phyloP scores from a whole-genome alignment of 129 eudicot genomes.

The Erigeron canadensis region DNA sequence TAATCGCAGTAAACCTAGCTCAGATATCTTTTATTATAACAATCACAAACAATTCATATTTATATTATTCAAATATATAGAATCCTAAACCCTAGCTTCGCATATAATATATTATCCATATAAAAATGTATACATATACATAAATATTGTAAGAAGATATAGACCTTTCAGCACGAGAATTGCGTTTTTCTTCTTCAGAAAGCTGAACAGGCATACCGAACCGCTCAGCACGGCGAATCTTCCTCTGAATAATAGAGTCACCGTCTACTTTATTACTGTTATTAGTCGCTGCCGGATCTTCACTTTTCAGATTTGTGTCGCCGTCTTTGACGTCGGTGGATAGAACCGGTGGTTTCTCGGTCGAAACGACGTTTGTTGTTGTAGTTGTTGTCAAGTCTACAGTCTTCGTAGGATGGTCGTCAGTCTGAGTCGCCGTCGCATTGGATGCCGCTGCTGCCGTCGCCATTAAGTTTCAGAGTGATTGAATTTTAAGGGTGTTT shows the following conservation, averaged over 20 bases:
- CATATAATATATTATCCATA: not conserved
- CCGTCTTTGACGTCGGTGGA: constrained; percentile 34
- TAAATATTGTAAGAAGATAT: not conserved
- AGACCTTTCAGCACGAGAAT: constrained; percentile 94
- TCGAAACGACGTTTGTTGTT: constrained; percentile 24
- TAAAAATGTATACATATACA: not conserved
- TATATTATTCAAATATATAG: not conserved
- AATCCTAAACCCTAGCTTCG: constrained; percentile 18
- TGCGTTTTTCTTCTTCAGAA: constrained; percentile 82
- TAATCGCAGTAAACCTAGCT: not conserved
- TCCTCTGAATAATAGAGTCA: constrained; percentile 54
- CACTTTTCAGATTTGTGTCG: constrained; percentile 26
- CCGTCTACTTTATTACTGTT: constrained; percentile 23
- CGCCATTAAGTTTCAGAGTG: constrained; percentile 33
- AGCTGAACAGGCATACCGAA: constrained; percentile 84
- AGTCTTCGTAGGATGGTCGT: constrained; percentile 38
- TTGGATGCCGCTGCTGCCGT: constrained; percentile 26
- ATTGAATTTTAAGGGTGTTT: not conserved
- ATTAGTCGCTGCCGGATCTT: constrained; percentile 23
- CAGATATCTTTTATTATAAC: not conserved
- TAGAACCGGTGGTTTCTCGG: constrained; percentile 19
- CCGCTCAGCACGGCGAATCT: constrained; percentile 86
- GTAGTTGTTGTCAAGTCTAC: constrained; percentile 21
- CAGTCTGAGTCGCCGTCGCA: constrained; percentile 27
- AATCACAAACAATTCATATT: not conserved